These are phyloP conservation scores for Yamadazyma buinensis DNA, from an alignment of 1,139 yeast genomes.

Conservation along the genomic window DNA sequence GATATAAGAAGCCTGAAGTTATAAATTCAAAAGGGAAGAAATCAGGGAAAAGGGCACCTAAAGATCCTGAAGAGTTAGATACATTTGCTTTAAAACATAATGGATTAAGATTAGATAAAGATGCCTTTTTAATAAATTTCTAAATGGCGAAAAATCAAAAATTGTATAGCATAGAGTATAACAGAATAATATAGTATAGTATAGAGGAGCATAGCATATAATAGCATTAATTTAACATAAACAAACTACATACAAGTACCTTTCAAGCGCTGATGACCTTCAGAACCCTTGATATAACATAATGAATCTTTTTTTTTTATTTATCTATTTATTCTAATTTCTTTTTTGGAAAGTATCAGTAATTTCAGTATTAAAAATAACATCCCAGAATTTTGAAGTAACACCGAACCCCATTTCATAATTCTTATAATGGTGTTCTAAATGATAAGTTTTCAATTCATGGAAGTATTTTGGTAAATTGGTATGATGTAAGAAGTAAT, in stretches of 20 bases:
- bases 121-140: slow-evolving; percentile 5
- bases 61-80: not conserved
- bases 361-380: slow-evolving; percentile 72
- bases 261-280: too few species aligned
- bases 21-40: not conserved
- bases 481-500: slow-evolving; percentile 80
- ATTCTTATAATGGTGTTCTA: slow-evolving; percentile 96
- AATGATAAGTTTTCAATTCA: slow-evolving; percentile 79
- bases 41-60: not conserved
- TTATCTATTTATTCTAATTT: slow-evolving; percentile 12
- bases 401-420: slow-evolving; percentile 97
- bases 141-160: too few species aligned
- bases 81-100: slow-evolving; percentile 6
- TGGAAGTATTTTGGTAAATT: slow-evolving; percentile 73
- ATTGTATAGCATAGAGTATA: too few species aligned
- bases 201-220: too few species aligned
- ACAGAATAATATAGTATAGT: too few species aligned
- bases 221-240: too few species aligned
- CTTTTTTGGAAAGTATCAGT: slow-evolving; percentile 33
- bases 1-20: slow-evolving; percentile 4
- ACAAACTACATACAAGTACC: slow-evolving; percentile 1
- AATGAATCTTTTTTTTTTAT: not conserved
- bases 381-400: slow-evolving; percentile 91
- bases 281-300: too few species aligned
- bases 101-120: slow-evolving; percentile 10